Conservation (phyloP, 768 basidiomycete genomes). For the Trametes punicea region DNA sequence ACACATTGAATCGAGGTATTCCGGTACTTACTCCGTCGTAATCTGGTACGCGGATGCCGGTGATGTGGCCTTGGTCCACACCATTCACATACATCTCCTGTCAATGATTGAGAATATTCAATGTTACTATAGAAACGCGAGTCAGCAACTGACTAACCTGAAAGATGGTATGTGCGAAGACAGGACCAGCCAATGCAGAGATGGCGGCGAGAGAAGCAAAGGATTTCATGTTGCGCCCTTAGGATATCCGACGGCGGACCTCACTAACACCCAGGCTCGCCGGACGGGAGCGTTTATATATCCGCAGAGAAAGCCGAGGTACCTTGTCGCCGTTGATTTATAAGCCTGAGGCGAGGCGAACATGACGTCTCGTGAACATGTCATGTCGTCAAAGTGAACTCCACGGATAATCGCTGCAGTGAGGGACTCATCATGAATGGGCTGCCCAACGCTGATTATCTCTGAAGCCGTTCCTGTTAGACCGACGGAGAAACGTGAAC, state of each 20-base stretch:
- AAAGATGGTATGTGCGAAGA: slow-evolving; percentile 50
- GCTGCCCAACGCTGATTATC: not conserved
- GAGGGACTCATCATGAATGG: not conserved
- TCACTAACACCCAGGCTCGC: not conserved
- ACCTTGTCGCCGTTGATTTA: not conserved
- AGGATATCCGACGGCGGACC: not conserved
- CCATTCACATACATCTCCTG: slow-evolving; percentile 53
- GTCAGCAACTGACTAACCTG: slow-evolving; percentile 33
- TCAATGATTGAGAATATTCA: not conserved
- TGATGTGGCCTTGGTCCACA: slow-evolving; percentile 43
- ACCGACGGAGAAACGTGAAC: slow-evolving; percentile 5
- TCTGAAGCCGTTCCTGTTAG: not conserved
- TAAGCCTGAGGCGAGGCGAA: too few relatives aligned
- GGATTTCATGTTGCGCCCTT: slow-evolving; percentile 16
- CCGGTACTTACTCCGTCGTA: slow-evolving; percentile 50
- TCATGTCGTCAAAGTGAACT: not conserved
- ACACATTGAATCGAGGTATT: too few relatives aligned
- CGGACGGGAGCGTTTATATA: slow-evolving; percentile 7
- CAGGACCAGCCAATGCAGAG: slow-evolving; percentile 32
- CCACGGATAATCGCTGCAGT: not conserved
- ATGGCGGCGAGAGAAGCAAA: slow-evolving; percentile 25
- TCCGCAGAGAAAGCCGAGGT: not conserved
- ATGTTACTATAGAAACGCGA: not conserved
- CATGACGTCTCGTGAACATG: slow-evolving; percentile 8
- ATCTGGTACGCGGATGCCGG: slow-evolving; percentile 43